Evolutionary conservation across 352 stramenopile species (phyloP).

Genomic region (Pythium grandisporangium): DNA sequence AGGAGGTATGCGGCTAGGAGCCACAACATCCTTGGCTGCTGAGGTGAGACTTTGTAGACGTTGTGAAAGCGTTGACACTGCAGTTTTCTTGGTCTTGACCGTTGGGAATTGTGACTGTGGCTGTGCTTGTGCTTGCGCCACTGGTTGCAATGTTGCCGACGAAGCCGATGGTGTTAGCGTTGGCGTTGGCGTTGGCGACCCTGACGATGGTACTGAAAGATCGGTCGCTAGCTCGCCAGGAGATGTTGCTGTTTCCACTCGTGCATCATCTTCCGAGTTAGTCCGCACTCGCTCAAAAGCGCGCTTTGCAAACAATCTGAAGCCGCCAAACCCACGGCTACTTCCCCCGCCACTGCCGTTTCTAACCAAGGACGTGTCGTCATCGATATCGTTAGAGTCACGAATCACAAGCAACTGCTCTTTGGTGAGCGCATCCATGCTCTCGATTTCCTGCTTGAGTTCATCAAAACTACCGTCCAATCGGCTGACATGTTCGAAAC

Average conservation of each 20-base stretch:
- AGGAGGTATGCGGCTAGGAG: too few relatives aligned
- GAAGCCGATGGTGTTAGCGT: background rate
- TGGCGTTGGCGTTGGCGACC: conserved; percentile 2
- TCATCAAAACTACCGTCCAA: conserved; percentile 77
- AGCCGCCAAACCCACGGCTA: background rate
- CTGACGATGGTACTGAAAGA: background rate
- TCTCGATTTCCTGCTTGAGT: conserved; percentile 54
- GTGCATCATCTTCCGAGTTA: conserved; percentile 17
- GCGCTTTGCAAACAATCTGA: conserved; percentile 14
- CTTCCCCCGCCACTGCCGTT: background rate
- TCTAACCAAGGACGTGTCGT: too few relatives aligned
- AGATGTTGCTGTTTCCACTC: too few relatives aligned
- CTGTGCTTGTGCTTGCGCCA: too few relatives aligned
- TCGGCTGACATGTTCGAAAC: conserved; percentile 80
- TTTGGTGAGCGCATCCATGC: conserved; percentile 50
- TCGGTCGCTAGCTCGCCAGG: conserved; percentile 3
- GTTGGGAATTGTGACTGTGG: too few relatives aligned
- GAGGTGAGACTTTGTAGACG: conserved; percentile 53
- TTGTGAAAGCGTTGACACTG: conserved; percentile 54
- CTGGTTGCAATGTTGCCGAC: too few relatives aligned
- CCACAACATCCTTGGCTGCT: conserved; percentile 57
- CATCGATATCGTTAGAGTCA: conserved; percentile 2
- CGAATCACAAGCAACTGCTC: conserved; percentile 62
- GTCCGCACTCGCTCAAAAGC: conserved; percentile 17
- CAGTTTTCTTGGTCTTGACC: conserved; percentile 17